Evolutionary conservation across 305 asterid genomes (phyloP).

Genomic region (Ajuga reptans): DNA sequence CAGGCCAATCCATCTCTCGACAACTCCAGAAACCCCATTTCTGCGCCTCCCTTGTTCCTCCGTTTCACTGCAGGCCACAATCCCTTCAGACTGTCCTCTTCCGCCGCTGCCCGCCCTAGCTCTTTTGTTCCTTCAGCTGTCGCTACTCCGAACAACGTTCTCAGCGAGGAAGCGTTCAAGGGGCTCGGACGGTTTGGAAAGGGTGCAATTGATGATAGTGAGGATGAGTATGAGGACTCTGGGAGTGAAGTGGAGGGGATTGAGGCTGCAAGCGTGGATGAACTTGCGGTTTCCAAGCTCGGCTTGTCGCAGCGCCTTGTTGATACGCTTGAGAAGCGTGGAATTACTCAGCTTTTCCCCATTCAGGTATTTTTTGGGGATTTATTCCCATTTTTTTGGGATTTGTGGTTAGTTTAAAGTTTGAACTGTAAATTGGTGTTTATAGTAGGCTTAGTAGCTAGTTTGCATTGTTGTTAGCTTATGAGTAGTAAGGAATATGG

Average conservation of each 20-base stretch:
- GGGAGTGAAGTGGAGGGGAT: slow-evolving; percentile 30
- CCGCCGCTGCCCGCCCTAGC: slow-evolving; percentile 23
- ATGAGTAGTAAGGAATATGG: neutral
- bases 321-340: slow-evolving; percentile 57
- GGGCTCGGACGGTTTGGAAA: slow-evolving; percentile 51
- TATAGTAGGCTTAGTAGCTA: neutral
- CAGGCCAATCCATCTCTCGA: slow-evolving; percentile 44
- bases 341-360: slow-evolving; percentile 74
- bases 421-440: neutral
- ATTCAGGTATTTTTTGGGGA: slow-evolving; percentile 67
- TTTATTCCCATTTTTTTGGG: no score
- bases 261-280: slow-evolving; percentile 32
- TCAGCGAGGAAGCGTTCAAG: slow-evolving; percentile 75
- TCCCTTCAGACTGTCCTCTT: slow-evolving; percentile 32
- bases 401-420: neutral
- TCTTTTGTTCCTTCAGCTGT: slow-evolving; percentile 48
- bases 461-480: neutral
- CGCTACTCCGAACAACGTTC: slow-evolving; percentile 50
- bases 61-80: slow-evolving; percentile 39
- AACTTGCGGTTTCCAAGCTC: slow-evolving; percentile 45
- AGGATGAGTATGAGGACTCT: slow-evolving; percentile 37
- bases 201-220: slow-evolving; percentile 36
- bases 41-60: slow-evolving; percentile 35
- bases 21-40: slow-evolving; percentile 30
- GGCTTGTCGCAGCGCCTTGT: slow-evolving; percentile 59